These are phyloP conservation scores for Tylopilus rubrobrunneus DNA, from an alignment of 768 basidiomycete genomes.

Conservation along the genomic window DNA sequence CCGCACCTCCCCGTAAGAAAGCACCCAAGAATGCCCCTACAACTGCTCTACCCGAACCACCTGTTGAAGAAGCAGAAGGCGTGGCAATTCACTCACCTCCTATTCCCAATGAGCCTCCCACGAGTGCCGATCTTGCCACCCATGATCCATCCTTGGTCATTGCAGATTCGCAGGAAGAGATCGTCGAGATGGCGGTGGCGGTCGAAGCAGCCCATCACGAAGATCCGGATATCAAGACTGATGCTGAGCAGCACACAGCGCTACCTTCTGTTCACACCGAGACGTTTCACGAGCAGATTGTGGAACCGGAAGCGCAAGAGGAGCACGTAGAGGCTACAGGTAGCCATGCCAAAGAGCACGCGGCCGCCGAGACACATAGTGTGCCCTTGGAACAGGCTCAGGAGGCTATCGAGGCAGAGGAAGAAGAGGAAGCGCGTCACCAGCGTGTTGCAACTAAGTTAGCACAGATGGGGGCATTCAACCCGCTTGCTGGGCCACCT, in stretches of 20 bases:
- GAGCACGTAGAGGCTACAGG: constrained; percentile 3
- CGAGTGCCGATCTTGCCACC: constrained; percentile 1
- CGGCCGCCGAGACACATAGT: constrained; percentile 1
- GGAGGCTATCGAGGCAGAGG: constrained; percentile 15
- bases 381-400: constrained; percentile 1
- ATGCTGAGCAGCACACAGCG: neutral
- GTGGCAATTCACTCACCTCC: constrained; percentile 1
- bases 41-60: constrained; percentile 23
- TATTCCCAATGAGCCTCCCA: constrained; percentile 2
- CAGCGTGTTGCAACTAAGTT: constrained; percentile 56
- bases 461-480: constrained; percentile 60
- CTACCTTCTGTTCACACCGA: neutral
- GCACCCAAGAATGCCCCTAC: constrained; percentile 48
- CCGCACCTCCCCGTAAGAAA: constrained; percentile 73
- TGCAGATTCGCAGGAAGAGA: constrained; percentile 14
- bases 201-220: neutral
- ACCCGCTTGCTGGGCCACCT: constrained; percentile 46
- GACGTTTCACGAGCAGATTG: constrained; percentile 2
- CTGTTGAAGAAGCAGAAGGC: constrained; percentile 14
- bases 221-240: neutral
- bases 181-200: constrained; percentile 2
- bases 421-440: constrained; percentile 49
- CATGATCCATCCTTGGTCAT: constrained; percentile 1
- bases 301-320: constrained; percentile 17
- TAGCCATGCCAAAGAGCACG: neutral